Base-by-base conservation (phyloP, 306 rosid species). In the Mimosa bimucronata region DNA sequence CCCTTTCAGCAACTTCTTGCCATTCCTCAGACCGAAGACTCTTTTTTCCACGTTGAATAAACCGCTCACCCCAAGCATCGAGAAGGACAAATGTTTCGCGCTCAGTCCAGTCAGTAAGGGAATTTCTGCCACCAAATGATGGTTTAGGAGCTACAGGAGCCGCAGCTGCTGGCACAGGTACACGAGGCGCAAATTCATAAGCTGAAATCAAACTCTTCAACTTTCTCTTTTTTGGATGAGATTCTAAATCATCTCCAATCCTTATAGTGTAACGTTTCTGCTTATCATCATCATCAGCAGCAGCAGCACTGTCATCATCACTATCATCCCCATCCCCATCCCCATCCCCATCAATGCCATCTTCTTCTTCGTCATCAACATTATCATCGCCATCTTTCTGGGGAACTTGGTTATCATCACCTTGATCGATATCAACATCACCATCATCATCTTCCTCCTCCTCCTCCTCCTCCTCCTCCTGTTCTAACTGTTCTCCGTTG, bases 11-110 rank as follows among this genome's bases (percentile, higher is more conserved):
- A 74, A 94, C 97, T 85, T 92, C 91, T 79, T 89, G 92, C 98
- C 98, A 94, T 77, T 94, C 98, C 83, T 94, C 97, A 26, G 89
- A 86, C 78, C 97, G 88, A 69, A 94, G 97, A 69, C 97, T 94
- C 89, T 92, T 94, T 87, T 94, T 94, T 53, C 92, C 94, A 52
- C 83, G 92, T 67, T 84, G 97, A 74, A 94, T 89, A 88, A 94
- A 92, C 80, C 88, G 87, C 46, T 91, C 88, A 28, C 97, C 98
- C 97, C 97, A 94, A 46, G 93, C 92, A 70, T 92, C 97, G 60
- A 94, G 89, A 80, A 94, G 91, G 65, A 88, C 88, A 78, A 91
- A 80, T 1, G 98, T 92, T 81, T 92, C 98, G 0, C 55, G 86
- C 84, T 94, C 98, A 8, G 90, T 91, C 98, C 98, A 92, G 42